phyloP scores from a whole-genome alignment of 2,329 filamentous ascomycete species.

The Colletotrichum phormii region DNA sequence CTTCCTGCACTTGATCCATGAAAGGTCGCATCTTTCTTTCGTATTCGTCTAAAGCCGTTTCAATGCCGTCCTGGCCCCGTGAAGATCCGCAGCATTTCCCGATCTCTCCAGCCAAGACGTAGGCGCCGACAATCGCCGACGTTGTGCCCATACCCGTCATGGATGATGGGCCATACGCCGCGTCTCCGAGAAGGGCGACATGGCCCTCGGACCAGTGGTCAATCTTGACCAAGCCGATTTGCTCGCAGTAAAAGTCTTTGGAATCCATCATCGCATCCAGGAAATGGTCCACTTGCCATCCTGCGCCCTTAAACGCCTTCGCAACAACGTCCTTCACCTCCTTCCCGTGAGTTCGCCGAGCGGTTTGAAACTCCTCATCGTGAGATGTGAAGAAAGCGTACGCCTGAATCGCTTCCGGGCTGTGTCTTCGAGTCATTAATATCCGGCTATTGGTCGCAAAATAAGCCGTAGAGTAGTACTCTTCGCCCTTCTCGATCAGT shows the following conservation, averaged over 20 bases:
- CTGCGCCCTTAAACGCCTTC: slow-evolving; percentile 54
- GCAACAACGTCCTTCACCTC: slow-evolving; percentile 53
- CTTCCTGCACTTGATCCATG: slow-evolving; percentile 54
- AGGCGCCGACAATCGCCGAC: slow-evolving; percentile 60
- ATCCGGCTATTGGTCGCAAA: slow-evolving; percentile 48
- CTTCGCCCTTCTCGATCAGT: slow-evolving; percentile 44
- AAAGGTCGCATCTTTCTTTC: slow-evolving; percentile 57
- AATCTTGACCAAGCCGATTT: slow-evolving; percentile 58
- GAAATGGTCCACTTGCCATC: slow-evolving; percentile 58
- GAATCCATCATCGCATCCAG: slow-evolving; percentile 53
- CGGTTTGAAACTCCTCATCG: slow-evolving; percentile 42
- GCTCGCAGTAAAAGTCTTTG: slow-evolving; percentile 59
- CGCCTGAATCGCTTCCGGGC: slow-evolving; percentile 49
- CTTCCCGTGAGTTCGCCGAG: slow-evolving; percentile 45
- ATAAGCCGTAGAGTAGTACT: slow-evolving; percentile 52
- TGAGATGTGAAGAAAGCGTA: slow-evolving; percentile 48
- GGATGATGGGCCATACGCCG: slow-evolving; percentile 61
- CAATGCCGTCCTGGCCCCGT: slow-evolving; percentile 35
- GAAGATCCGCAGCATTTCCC: slow-evolving; percentile 40
- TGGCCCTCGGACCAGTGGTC: slow-evolving; percentile 56
- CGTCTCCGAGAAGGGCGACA: slow-evolving; percentile 65
- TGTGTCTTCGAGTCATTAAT: slow-evolving; percentile 55
- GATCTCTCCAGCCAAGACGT: slow-evolving; percentile 67
- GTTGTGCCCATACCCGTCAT: slow-evolving; percentile 64
- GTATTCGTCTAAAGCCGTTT: slow-evolving; percentile 53